Base-by-base conservation (phyloP, 192 early-diverging fungal species). In the Pilobolus umbonatus region DNA sequence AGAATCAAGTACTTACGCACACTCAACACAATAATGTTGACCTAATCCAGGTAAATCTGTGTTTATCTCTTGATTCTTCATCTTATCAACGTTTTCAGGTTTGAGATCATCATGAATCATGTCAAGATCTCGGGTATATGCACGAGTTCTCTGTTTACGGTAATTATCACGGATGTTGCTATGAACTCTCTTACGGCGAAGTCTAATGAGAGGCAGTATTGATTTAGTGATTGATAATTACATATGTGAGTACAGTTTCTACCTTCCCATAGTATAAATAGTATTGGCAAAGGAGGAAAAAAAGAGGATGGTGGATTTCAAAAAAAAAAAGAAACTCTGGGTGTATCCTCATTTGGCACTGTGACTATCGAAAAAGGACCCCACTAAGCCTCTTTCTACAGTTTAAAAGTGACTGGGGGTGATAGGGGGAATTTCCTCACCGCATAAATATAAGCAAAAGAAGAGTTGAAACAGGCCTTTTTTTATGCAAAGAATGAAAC, bases 111-210 rank as follows among this genome's bases (percentile, higher is more conserved):
- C 87, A 59, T 93, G 88, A 62, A 98, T 89, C 75, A 96, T 92
- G 80, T 98, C 96, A 7, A 98, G 74, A 78, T 96, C 94, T 77
- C 91, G 89, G 53, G 82, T 85, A 62, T 93, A 88, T 26, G 87
- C 85, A 65, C 89, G 83, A 43, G 92, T 95, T 53, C 91, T 80
- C 68, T 80, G 82, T 61, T 82, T 82, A 62, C 90, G 85, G 68
- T 88, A 86, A 48, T 88, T 72, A 77, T 95, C 93, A 34, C 85
- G 82, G 42, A 85, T 89, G 44, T 77, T 78, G 49, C 79, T 67
- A 57, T 85, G 78, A 42, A 62, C 79, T 59, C 74, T 65, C 38
- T 68, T 75, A 49, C 69, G 72, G 38, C 75, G 73, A 70, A 80
- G 69, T 77, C 79, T 75, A 46, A 45, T 22, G n/a, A 25, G 5